Conservation (phyloP, 352 stramenopile species). For the Phytophthora lateralis region DNA sequence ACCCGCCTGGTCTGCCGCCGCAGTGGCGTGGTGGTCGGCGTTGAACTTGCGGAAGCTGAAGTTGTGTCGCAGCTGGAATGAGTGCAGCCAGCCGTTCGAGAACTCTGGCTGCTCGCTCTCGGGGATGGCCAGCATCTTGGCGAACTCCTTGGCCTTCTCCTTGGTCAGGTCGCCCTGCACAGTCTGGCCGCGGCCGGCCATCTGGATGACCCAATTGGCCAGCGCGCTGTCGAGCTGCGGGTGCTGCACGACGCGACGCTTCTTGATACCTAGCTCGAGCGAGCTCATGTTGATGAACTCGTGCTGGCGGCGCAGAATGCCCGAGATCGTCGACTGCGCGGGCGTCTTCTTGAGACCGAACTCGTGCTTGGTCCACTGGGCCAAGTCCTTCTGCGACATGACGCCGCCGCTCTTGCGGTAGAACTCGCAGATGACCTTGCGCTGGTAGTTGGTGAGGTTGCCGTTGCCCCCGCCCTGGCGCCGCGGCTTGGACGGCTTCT, state of each 20-base stretch:
- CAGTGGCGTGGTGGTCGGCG: constrained; percentile 42
- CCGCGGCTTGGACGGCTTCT: constrained; percentile 14
- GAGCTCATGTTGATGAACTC: constrained; percentile 88
- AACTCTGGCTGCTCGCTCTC: constrained; percentile 81
- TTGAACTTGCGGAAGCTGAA: constrained; percentile 89
- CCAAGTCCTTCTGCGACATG: constrained; percentile 88
- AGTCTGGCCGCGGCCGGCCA: constrained; percentile 73
- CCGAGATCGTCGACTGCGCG: constrained; percentile 84
- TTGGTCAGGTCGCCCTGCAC: constrained; percentile 87
- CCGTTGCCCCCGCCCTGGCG: constrained; percentile 53
- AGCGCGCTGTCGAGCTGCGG: constrained; percentile 78
- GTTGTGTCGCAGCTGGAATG: constrained; percentile 83
- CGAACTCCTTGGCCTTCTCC: constrained; percentile 87
- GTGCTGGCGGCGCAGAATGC: constrained; percentile 80
- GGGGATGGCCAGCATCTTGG: constrained; percentile 79
- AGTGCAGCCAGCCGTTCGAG: constrained; percentile 82
- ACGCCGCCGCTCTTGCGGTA: constrained; percentile 79
- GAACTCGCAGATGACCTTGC: constrained; percentile 86
- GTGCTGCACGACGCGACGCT: constrained; percentile 81
- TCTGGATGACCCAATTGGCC: constrained; percentile 90
- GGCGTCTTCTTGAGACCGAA: constrained; percentile 84
- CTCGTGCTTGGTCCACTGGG: constrained; percentile 88
- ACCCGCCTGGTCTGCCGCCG: neutral
- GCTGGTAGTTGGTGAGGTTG: constrained; percentile 86
- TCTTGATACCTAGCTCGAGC: constrained; percentile 84